Base-by-base conservation (phyloP, 768 basidiomycete species). In the Lactarius tabidus region DNA sequence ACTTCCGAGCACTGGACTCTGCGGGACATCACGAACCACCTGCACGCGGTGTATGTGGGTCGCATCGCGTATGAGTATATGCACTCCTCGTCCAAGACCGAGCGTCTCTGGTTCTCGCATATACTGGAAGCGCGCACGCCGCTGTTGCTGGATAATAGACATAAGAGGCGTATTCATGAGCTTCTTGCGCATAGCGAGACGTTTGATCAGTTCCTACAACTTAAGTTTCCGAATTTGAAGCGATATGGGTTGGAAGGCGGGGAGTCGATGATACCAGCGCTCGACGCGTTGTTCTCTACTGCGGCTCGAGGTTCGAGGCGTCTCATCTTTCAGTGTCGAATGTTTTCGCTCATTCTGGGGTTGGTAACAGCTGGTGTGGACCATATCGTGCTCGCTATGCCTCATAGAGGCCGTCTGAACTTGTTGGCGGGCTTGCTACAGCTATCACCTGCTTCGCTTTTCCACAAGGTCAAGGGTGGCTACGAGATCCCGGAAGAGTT, bases 1-100 rank as follows among this genome's bases (percentile, higher is more conserved):
- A 72, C 74, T 6, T 79, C 71, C 3, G 76, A 71, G 74, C 79
- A 74, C 74, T 91, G 90, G 87, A 82, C 84, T 1, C 79, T 96
- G 29, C 81, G 81, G 36, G 83, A 90, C 52, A 91, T 97, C 65
- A 82, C 81, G 3, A 72, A 79, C 18, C 89, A 91, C 73, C 78
- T 97, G 15, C 83, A 87, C 61, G 75, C 78, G 1, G 82, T 90
- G 1, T 97, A 97, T 72, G 89, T 92, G 33, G 90, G 89, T 2
- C 84, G 85, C 28, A 92, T 97, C 69, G 93, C 90, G 1, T 92
- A 95, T 71, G 95, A 97, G 82, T 94, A 88, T 64, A 92, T 93
- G 90, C 91, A 95, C 74, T 89, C 90, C 15, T 88, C 90, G 0
- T 87, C 84, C 64, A 93, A 92, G 78, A 89, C 87, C 0, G 93